A percentile compares a stretch with the other conserved stretches of the same genome.
These are phyloP conservation scores for Tulasnella sp. DNA, from an alignment of 768 basidiomycete species.

Conservation along the genomic window DNA sequence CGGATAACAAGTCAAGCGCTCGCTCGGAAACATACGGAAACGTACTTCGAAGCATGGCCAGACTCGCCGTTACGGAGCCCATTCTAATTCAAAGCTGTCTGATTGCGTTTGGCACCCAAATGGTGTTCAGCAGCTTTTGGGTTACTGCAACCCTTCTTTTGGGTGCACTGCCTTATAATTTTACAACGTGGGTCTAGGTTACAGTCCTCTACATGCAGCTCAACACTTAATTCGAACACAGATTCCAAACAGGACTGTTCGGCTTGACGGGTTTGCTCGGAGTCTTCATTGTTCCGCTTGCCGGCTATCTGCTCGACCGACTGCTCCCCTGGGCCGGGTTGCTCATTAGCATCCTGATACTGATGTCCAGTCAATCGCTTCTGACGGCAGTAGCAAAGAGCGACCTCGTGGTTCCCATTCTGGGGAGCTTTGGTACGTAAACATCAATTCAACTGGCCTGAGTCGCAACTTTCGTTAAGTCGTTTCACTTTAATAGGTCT, in stretches of 20 bases:
- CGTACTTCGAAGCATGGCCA: slow-evolving; percentile 59
- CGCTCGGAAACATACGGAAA: slow-evolving; percentile 37
- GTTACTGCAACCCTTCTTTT: slow-evolving; percentile 48
- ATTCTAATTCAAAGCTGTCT: slow-evolving; percentile 57
- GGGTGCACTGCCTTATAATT: slow-evolving; percentile 41
- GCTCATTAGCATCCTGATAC: slow-evolving; percentile 48
- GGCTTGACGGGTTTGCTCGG: slow-evolving; percentile 62
- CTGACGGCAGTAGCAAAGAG: slow-evolving; percentile 68
- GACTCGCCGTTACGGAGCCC: slow-evolving; percentile 72
- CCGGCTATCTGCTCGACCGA: slow-evolving; percentile 63
- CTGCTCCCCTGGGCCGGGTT: slow-evolving; percentile 76
- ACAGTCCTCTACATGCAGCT: background rate
- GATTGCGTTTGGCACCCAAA: slow-evolving; percentile 31
- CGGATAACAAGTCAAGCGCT: slow-evolving; percentile 20
- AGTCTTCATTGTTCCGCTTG: slow-evolving; percentile 62
- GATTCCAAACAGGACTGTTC: slow-evolving; percentile 64
- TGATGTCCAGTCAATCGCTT: slow-evolving; percentile 54
- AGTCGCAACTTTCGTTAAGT: background rate
- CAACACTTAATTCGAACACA: slow-evolving; percentile 26
- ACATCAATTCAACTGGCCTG: background rate
- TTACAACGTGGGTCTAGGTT: slow-evolving; percentile 33
- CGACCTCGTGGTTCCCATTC: slow-evolving; percentile 63
- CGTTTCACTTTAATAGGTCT: background rate
- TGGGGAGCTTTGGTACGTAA: slow-evolving; percentile 55
- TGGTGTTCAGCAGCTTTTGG: slow-evolving; percentile 49